Evolutionary conservation across 2,329 filamentous ascomycete genomes (phyloP), one percentile per base, ranked within the genome.

Genomic region (Raffaelea albimanens): DNA sequence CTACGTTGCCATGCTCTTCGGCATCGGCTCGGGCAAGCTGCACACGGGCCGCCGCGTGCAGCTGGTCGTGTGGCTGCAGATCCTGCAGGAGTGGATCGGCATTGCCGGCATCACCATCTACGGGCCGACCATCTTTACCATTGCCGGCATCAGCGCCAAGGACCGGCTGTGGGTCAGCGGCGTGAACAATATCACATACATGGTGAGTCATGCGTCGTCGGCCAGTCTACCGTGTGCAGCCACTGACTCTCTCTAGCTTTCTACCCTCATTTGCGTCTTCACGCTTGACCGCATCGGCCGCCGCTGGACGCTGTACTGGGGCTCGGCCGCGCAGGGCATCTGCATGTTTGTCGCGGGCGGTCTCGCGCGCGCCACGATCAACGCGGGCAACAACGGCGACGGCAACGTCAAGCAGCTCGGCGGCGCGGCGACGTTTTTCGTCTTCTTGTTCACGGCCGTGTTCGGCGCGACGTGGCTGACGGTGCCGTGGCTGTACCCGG

Each of bases 241-340:
- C n/a, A n/a, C n/a, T n/a, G n/a, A n/a, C n/a, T n/a, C n/a, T n/a
- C n/a, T n/a, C 7, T 18, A 39, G 39, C 45, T 49, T 20, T 42
- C 47, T 21, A 49, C 47, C 10, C 39, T 49, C 11, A 20, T 49
- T 19, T 49, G 47, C 48, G 76, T 41, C 40, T 41, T 41, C 40
- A 41, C 40, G 5, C 40, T 41, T n/a, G 40, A 41, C 40, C 40
- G 40, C 0, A 83, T 87, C 46, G 82, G 83, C 5, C 73, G 83
- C 11, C 72, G 83, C 14, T 81, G 79, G 77, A 85, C 81, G 0
- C 63, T 85, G 1, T 85, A 82, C 58, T 85, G 81, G 80, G 82
- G 83, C 1, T 72, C 80, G 0, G 67, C 76, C 0, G 80, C 69
- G 0, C 80, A 84, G 53, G 80, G 75, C 0, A 76, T 85, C 22